Evolutionary conservation across 176 grass and related monocot species (phyloP).

Genomic region (Juncus inflexus): DNA sequence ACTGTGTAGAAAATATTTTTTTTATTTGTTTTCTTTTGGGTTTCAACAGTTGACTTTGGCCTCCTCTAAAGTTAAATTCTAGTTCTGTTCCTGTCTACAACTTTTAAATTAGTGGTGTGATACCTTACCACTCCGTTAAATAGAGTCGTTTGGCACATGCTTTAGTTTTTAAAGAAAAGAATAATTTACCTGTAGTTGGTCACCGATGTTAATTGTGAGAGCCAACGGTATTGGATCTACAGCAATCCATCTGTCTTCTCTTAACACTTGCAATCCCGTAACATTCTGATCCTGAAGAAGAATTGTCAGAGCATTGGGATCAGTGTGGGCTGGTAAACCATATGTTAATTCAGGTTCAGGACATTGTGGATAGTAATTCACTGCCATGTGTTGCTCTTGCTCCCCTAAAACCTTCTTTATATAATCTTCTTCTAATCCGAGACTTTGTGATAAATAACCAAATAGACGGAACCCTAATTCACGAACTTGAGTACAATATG

Average conservation of each 20-base stretch:
- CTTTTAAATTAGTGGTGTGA: too few species aligned
- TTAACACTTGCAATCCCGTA: constrained; percentile 63
- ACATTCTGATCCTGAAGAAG: constrained; percentile 73
- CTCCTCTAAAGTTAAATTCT: too few species aligned
- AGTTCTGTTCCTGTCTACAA: too few species aligned
- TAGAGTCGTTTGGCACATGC: too few species aligned
- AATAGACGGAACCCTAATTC: constrained; percentile 54
- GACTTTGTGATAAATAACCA: constrained; percentile 50
- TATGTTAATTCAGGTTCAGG: constrained; percentile 69
- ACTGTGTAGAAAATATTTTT: too few species aligned
- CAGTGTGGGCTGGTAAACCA: constrained; percentile 73
- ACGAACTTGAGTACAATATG: constrained; percentile 58
- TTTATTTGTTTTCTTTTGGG: too few species aligned
- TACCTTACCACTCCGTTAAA: too few species aligned
- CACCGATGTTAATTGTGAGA: constrained; percentile 68
- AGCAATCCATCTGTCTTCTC: constrained; percentile 54
- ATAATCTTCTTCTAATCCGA: constrained; percentile 53
- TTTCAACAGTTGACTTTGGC: too few species aligned
- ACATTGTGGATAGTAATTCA: constrained; percentile 82
- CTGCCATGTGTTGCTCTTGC: constrained; percentile 86
- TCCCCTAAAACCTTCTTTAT: constrained; percentile 49
- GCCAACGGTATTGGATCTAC: constrained; percentile 57
- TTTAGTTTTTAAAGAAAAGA: not conserved
- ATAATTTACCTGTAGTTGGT: constrained; percentile 62
- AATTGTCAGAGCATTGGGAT: constrained; percentile 82